Conservation (phyloP, 2,329 filamentous ascomycete genomes). For the Hymenoscyphus occultus region DNA sequence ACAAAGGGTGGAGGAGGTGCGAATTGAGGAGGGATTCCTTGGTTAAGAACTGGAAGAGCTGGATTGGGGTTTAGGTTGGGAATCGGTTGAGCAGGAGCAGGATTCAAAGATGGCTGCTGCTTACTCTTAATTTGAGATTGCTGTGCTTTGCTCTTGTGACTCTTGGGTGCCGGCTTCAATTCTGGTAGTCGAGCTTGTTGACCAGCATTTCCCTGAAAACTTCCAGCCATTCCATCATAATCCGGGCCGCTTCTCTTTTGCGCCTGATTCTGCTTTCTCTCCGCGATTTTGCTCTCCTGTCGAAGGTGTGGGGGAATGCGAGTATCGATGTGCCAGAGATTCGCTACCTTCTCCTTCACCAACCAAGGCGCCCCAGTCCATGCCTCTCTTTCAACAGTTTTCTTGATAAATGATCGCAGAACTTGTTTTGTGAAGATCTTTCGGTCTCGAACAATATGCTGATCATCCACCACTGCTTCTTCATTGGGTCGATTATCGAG, state of each 20-base stretch:
- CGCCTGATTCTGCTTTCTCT: constrained; percentile 69
- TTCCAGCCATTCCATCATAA: constrained; percentile 37
- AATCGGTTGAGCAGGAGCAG: constrained; percentile 29
- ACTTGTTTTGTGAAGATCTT: constrained; percentile 95
- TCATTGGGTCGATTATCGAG: constrained; percentile 64
- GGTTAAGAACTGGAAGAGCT: constrained; percentile 6
- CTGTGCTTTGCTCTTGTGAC: constrained; percentile 60
- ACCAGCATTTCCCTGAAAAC: constrained; percentile 41
- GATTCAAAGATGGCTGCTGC: constrained; percentile 37
- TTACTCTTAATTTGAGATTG: constrained; percentile 41
- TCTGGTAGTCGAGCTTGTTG: constrained; percentile 61
- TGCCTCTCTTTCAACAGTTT: constrained; percentile 84
- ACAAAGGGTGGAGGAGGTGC: constrained; percentile 24
- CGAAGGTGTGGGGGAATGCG: constrained; percentile 79
- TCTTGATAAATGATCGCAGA: constrained; percentile 89
- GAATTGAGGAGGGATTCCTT: constrained; percentile 25
- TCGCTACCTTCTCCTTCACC: constrained; percentile 82
- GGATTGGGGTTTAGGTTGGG: constrained; percentile 6
- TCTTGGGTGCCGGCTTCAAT: constrained; percentile 70
- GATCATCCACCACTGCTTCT: constrained; percentile 76
- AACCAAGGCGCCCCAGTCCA: constrained; percentile 98
- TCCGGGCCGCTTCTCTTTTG: constrained; percentile 49
- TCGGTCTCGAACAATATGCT: constrained; percentile 80
- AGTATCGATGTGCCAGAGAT: constrained; percentile 81
- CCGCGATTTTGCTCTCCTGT: constrained; percentile 74